Evolutionary conservation across 164 flowering plant genomes (phyloP).

Genomic region (Berberis thunbergii): DNA sequence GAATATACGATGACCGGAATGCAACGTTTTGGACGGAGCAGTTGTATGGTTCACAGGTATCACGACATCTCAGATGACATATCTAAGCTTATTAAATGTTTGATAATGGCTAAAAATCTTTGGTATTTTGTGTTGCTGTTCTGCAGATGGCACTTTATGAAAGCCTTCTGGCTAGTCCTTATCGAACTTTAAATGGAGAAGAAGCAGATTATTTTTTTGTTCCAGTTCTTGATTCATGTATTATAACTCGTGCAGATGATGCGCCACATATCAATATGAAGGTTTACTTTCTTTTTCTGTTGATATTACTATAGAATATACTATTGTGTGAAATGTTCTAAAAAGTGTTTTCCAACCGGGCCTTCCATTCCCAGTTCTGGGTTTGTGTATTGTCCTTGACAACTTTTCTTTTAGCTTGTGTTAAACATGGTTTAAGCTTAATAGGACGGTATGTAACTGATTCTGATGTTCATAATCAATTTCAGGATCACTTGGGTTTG

Average conservation of each 20-base stretch:
- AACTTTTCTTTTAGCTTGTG: neutral
- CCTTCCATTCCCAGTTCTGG: too few species aligned
- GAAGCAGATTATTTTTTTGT: slow-evolving; percentile 96
- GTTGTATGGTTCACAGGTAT: slow-evolving; percentile 92
- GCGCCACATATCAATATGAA: slow-evolving; percentile 81
- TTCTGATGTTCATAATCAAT: slow-evolving; percentile 1
- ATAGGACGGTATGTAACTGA: neutral
- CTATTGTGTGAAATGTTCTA: too few species aligned
- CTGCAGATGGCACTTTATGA: slow-evolving; percentile 87
- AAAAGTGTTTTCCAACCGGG: too few species aligned
- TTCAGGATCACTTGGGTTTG: slow-evolving; percentile 67
- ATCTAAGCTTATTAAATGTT: neutral
- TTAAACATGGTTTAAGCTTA: neutral
- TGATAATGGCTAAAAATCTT: neutral
- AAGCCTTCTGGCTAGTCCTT: slow-evolving; percentile 74
- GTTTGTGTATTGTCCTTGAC: neutral
- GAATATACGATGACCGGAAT: slow-evolving; percentile 66
- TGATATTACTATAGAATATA: neutral
- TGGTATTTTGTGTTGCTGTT: neutral
- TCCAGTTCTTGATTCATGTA: slow-evolving; percentile 95
- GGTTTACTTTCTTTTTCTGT: slow-evolving; percentile 29
- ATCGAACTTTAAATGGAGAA: slow-evolving; percentile 79
- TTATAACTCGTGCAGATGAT: slow-evolving; percentile 93
- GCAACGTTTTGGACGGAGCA: slow-evolving; percentile 85
- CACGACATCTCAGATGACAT: slow-evolving; percentile 4